Percentiles rank a stretch among this genome's conserved stretches.
These are phyloP conservation scores for Neonectria faginata DNA, from an alignment of 2,329 filamentous ascomycete genomes.

Conservation along the genomic window DNA sequence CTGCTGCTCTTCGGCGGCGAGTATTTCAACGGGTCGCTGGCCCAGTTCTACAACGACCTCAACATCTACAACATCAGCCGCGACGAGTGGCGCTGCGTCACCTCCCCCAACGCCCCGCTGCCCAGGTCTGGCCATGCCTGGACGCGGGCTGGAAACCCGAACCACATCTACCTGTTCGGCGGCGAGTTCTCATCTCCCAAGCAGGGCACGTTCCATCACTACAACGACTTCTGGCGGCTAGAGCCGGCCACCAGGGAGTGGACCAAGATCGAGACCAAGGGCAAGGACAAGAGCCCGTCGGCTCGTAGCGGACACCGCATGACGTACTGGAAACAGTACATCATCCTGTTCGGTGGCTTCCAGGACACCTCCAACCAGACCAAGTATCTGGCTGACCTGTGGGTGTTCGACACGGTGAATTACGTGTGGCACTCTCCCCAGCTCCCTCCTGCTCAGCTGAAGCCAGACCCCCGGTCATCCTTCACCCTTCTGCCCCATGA, in stretches of 20 bases:
- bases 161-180: constrained; percentile 90
- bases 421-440: constrained; percentile 86
- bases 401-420: constrained; percentile 92
- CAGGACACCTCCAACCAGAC: constrained; percentile 97
- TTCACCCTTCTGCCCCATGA: constrained; percentile 95
- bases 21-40: constrained; percentile 92
- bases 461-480: constrained; percentile 90
- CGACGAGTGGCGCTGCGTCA: constrained; percentile 92
- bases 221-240: constrained; percentile 97
- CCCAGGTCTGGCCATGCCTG: constrained; percentile 94
- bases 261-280: constrained; percentile 85
- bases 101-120: constrained; percentile 89
- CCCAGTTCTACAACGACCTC: constrained; percentile 76
- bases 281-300: constrained; percentile 81
- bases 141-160: constrained; percentile 88
- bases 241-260: constrained; percentile 89
- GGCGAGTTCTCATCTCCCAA: constrained; percentile 97
- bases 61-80: constrained; percentile 81
- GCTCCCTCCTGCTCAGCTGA: constrained; percentile 81
- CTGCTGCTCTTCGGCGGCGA: constrained; percentile 94
- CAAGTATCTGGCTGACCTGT: constrained; percentile 92
- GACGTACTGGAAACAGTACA: constrained; percentile 97
- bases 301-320: constrained; percentile 93
- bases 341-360: constrained; percentile 95
- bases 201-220: constrained; percentile 98